A percentile compares a stretch with the other conserved stretches of the same genome.
phyloP scores from a whole-genome alignment of 1,284 basidiomycete species.

The Earliella scabrosa region DNA sequence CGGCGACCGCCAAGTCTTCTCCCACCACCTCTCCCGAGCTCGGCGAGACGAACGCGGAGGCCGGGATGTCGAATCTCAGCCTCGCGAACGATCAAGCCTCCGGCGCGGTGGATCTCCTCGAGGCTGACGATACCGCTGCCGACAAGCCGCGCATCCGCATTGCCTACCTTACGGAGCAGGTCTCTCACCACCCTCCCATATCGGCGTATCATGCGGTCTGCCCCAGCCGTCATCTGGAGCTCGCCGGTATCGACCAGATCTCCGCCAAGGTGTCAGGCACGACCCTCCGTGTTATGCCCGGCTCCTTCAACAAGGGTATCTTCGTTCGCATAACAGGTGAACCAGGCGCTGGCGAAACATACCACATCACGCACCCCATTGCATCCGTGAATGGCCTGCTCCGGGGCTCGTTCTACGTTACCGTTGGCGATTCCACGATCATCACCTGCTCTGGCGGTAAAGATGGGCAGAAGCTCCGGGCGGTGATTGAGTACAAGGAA shows the following conservation, averaged over 20 bases:
- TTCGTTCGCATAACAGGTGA: slow-evolving; percentile 81
- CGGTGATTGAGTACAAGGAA: slow-evolving; percentile 95
- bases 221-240: slow-evolving; percentile 73
- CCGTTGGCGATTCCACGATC: slow-evolving; percentile 79
- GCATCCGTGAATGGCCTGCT: slow-evolving; percentile 93
- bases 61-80: slow-evolving; percentile 63
- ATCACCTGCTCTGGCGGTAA: slow-evolving; percentile 82
- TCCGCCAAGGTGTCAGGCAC: slow-evolving; percentile 89
- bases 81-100: slow-evolving; percentile 49
- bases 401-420: slow-evolving; percentile 89
- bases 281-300: slow-evolving; percentile 82
- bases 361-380: slow-evolving; percentile 89
- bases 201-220: slow-evolving; percentile 87
- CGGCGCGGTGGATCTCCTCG: slow-evolving; percentile 29
- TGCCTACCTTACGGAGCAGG: slow-evolving; percentile 80
- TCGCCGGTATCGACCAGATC: slow-evolving; percentile 90
- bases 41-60: slow-evolving; percentile 47
- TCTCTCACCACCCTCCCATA: slow-evolving; percentile 96
- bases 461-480: slow-evolving; percentile 64
- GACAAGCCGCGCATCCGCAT: slow-evolving; percentile 55
- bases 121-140: slow-evolving; percentile 28
- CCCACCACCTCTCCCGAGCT: slow-evolving; percentile 58
- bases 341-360: slow-evolving; percentile 80
- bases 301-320: slow-evolving; percentile 87
- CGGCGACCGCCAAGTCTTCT: slow-evolving; percentile 49